phyloP scores from a whole-genome alignment of 1,284 basidiomycete species.

The Tilletia horrida region DNA sequence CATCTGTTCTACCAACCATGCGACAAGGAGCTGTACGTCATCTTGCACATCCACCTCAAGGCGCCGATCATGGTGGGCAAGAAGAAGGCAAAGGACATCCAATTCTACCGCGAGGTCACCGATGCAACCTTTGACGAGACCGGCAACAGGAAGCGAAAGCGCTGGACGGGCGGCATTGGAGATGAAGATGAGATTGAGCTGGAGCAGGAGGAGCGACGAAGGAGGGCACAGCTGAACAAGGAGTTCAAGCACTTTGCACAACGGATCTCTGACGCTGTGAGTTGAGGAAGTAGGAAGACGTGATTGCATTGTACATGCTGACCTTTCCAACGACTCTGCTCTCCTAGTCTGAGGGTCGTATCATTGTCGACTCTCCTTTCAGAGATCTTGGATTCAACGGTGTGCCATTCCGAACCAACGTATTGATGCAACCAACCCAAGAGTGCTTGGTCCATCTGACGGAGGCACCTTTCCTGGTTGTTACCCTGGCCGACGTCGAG shows the following conservation, averaged over 20 bases:
- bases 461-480: conserved; percentile 92
- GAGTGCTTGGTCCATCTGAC: conserved; percentile 94
- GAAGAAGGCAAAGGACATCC: conserved; percentile 96
- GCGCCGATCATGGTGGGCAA: conserved; percentile 98
- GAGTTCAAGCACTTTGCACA: conserved; percentile 93
- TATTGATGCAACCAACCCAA: conserved; percentile 89
- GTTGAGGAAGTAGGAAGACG: conserved; percentile 51
- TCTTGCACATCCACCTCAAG: conserved; percentile 89
- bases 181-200: conserved; percentile 99
- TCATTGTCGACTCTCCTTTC: conserved; percentile 96
- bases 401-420: conserved; percentile 92
- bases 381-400: conserved; percentile 94
- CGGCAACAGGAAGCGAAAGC: conserved; percentile 95
- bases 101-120: conserved; percentile 96
- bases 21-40: conserved; percentile 90
- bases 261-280: conserved; percentile 75
- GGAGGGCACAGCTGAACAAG: conserved; percentile 83
- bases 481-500: conserved; percentile 90
- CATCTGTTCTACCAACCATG: conserved; percentile 99
- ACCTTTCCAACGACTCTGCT: background rate
- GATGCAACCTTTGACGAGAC: conserved; percentile 99
- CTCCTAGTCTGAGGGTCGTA: conserved; percentile 62
- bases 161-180: conserved; percentile 70
- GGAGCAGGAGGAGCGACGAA: conserved; percentile 92
- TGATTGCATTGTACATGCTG: background rate